Base-by-base conservation (phyloP, 176 grass and related monocot genomes). In the Avena eriantha region DNA sequence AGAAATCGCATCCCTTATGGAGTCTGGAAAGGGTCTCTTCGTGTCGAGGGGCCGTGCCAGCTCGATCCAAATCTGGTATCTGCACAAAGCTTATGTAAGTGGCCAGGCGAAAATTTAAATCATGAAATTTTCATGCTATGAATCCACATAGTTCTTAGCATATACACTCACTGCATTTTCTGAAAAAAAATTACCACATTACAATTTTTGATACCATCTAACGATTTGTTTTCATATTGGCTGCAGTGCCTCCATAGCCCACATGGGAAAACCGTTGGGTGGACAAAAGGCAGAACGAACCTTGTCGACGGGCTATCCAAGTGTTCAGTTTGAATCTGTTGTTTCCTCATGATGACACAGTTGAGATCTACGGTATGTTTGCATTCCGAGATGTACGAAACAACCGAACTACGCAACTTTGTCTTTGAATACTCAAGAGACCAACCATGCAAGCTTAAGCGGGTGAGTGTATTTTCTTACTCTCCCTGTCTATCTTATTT, bases 291-390 rank as follows among this genome's bases (percentile, higher is more conserved):
- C 21, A 43, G 19, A 59, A 41, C 3, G 54, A 59, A 21, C 34
- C 54, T 39, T 79, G 76, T 36, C 54, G 34, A 4, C 76, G 76
- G 34, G 76, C 76, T 35, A 79, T 79, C 31, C 54, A 79, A 58
- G 76, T 79, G 33, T 60, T 59, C 15, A 56, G 76, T 60, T 39
- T 59, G 54, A 43, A 59, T 60, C 21, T 79, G 59, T 79, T 7
- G 5, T 22, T 55, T 43, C 76, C 76, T 43, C 10, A 59, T n/a
- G 17, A 60, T 60, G 33, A 0, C 0, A 0, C 21, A 2, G 1
- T 39, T 13, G 76, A 59, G 54, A 19, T 79, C 76, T 79, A 79
- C 6, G 76, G 76, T 16, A 79, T 79, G 53, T 24, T 79, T 43
- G 54, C 76, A 79, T 59, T 79, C 34, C 34, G 54, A 15, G 54